These are phyloP conservation scores for Fusarium brachygibbosum DNA, from an alignment of 2,329 filamentous ascomycete species.

Conservation along the genomic window DNA sequence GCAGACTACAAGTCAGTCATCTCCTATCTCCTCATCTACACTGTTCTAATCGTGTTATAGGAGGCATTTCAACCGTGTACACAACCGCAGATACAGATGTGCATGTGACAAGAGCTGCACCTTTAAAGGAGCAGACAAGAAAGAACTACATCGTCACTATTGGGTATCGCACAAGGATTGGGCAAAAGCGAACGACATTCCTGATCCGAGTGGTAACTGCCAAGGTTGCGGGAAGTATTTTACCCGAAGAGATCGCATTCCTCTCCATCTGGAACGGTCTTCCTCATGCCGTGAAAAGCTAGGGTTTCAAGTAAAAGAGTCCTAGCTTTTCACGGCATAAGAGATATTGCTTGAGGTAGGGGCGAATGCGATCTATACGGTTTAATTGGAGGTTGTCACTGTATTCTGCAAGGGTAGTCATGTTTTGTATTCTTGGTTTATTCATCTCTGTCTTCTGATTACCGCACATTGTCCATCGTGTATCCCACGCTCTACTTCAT, in stretches of 20 bases:
- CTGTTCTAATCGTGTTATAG: neutral
- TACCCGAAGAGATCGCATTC: constrained; percentile 23
- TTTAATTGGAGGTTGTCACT: neutral
- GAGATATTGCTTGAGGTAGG: neutral
- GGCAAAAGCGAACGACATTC: constrained; percentile 9
- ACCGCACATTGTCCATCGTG: neutral
- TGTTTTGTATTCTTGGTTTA: neutral
- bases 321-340: neutral
- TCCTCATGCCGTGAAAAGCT: constrained; percentile 30
- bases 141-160: constrained; percentile 28
- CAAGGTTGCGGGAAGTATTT: constrained; percentile 2
- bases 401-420: neutral
- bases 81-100: constrained; percentile 20
- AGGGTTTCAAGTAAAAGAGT: constrained; percentile 5
- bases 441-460: neutral
- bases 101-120: neutral
- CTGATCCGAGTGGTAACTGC: constrained; percentile 1
- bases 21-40: neutral
- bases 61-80: constrained; percentile 14
- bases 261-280: constrained; percentile 21
- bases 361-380: neutral
- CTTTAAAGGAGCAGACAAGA: neutral
- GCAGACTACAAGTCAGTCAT: constrained; percentile 17
- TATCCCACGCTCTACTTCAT: neutral
- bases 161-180: constrained; percentile 22